Percentiles rank a stretch among this genome's conserved stretches.
Evolutionary conservation across 1,284 basidiomycete species (phyloP).

Genomic region (Somion occarium): DNA sequence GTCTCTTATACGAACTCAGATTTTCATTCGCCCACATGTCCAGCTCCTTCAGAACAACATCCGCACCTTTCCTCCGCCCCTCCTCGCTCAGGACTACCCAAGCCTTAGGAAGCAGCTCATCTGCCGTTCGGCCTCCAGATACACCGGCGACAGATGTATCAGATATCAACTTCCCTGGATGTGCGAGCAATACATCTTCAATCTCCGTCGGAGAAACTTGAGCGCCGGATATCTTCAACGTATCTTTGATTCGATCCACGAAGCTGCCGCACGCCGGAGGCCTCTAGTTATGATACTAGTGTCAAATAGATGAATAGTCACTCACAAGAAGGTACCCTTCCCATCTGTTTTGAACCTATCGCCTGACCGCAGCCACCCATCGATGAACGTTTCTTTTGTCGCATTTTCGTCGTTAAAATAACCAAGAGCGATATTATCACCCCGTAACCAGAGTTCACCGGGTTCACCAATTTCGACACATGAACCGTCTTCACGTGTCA

Average conservation of each 20-base stretch:
- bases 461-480: constrained; percentile 52
- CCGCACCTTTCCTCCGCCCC: constrained; percentile 44
- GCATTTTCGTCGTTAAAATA: constrained; percentile 70
- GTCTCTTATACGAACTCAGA: constrained; percentile 67
- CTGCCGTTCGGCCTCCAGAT: constrained; percentile 55
- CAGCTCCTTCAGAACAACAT: constrained; percentile 40
- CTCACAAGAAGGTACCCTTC: constrained; percentile 61
- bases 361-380: constrained; percentile 70
- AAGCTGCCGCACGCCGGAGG: constrained; percentile 34
- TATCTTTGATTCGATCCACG: constrained; percentile 65
- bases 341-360: constrained; percentile 60
- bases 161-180: constrained; percentile 52
- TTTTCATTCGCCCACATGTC: constrained; percentile 55
- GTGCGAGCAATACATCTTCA: constrained; percentile 53
- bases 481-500: constrained; percentile 55
- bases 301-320: constrained; percentile 5
- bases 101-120: constrained; percentile 67
- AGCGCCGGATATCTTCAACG: constrained; percentile 65
- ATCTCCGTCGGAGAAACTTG: constrained; percentile 77
- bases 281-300: neutral
- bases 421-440: constrained; percentile 51
- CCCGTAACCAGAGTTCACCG: constrained; percentile 61
- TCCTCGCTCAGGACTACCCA: constrained; percentile 62
- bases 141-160: constrained; percentile 71
- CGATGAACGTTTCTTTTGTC: constrained; percentile 57